A percentile compares a stretch with the other conserved stretches of the same genome.
phyloP scores from a whole-genome alignment of 1,284 basidiomycete genomes.

The Ceratorhiza oryzae-sativae region DNA sequence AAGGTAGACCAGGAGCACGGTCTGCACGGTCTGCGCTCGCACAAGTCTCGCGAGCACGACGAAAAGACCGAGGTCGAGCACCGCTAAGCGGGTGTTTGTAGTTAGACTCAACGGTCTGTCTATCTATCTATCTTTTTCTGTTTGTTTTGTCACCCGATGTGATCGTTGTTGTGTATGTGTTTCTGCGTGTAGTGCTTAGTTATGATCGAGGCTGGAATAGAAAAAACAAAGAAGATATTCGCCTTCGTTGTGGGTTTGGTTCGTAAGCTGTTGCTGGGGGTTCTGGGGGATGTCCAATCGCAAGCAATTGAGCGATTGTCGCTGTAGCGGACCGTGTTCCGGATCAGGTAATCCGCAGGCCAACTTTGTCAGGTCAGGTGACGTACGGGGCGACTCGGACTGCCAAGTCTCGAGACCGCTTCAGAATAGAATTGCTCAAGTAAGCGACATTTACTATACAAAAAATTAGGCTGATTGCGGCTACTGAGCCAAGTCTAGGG shows the following conservation, averaged over 20 bases:
- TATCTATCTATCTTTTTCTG: not conserved
- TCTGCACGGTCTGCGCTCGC: not conserved
- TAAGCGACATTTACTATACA: not conserved
- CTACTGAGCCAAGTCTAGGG: not conserved
- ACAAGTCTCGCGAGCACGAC: conserved; percentile 24
- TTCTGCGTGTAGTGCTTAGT: conserved; percentile 13
- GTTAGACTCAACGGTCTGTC: not conserved
- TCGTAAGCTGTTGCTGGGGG: not conserved
- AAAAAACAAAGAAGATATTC: not conserved
- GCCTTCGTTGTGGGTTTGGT: not conserved
- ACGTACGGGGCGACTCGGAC: not conserved
- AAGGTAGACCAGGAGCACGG: conserved; percentile 26
- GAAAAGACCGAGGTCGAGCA: conserved; percentile 19
- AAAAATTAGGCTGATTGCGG: not conserved
- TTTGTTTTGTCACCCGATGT: conserved; percentile 6
- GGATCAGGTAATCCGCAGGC: not conserved
- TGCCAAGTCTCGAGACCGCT: not conserved
- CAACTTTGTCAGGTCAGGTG: conserved; percentile 8
- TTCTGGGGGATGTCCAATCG: not conserved
- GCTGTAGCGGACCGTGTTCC: not conserved
- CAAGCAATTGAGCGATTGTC: not conserved
- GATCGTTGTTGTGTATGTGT: too few species aligned
- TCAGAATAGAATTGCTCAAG: not conserved
- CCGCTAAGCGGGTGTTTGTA: not conserved
- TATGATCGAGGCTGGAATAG: conserved; percentile 11